Base-by-base conservation (phyloP, 495 filamentous ascomycete genomes). In the Margaritispora aquatica region DNA sequence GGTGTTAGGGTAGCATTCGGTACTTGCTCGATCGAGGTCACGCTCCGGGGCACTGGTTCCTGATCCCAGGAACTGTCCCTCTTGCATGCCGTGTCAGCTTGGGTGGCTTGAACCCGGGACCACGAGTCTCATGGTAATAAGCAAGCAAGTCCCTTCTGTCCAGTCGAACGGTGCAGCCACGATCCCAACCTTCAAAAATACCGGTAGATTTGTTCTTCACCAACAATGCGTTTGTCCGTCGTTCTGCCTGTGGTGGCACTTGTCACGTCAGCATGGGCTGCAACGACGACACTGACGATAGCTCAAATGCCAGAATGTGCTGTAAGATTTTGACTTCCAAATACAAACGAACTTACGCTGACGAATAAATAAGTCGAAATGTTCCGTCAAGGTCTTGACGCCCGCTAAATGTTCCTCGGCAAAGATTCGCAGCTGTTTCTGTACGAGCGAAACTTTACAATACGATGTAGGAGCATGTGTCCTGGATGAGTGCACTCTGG, bases 381-480 rank as follows among this genome's bases (percentile, higher is more conserved):
- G 47, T 22, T 50, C 47, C 9, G 47, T 8, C 10, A 50, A 24
- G n/a, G 3, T 23, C 21, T 17, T 23, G 11, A 50, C 47, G 11
- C 47, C 47, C 23, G 47, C 47, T 7, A 26, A 26, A 7, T 65
- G 63, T 36, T 29, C 44, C 24, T n/a, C 55, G n/a, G 50, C 50
- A 5, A 41, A 65, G 13, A 24, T 65, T 7, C 27, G n/a, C 2
- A 51, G 47, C 4, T 65, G 63, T 41, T 49, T 65, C 23, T 65
- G 63, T 23, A 58, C 55, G 0, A 65, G 54, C 34, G 17, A 51
- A 4, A 53, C 21, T 8, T 36, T 65, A 17, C 63, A 55, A 49
- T 51, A 55, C 31, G 59, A 58, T 34, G 53, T 65, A 19, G 48
- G 48, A 24, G 22, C 46, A 0, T 65, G 63, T 29, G 55, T 65